These are phyloP conservation scores for Sporisorium scitamineum DNA, from an alignment of 1,284 basidiomycete genomes.

Conservation along the genomic window DNA sequence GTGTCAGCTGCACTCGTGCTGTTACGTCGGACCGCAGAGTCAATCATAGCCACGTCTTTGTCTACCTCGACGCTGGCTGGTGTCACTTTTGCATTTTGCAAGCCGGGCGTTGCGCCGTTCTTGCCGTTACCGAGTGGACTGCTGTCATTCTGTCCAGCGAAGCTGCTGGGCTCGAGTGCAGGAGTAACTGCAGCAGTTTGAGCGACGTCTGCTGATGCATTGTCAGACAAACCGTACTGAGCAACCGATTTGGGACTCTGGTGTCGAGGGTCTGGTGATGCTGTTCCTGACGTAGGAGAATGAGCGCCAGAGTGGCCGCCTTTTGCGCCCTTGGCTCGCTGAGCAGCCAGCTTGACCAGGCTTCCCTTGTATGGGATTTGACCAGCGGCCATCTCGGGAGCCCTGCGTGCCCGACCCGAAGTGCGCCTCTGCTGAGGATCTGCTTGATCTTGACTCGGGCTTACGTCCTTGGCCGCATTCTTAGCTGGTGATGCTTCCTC, in stretches of 20 bases:
- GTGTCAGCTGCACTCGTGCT: constrained; percentile 7
- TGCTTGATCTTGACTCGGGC: constrained; percentile 1
- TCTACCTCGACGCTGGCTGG: neutral
- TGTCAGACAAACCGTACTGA: neutral
- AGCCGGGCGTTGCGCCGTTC: neutral
- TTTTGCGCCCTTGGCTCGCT: constrained; percentile 45
- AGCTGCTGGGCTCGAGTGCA: neutral
- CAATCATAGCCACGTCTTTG: constrained; percentile 11
- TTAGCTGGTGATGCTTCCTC: neutral
- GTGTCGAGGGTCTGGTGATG: constrained; percentile 35
- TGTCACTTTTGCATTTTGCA: neutral
- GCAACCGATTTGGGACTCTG: constrained; percentile 26
- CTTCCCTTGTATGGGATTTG: constrained; percentile 53
- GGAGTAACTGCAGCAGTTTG: neutral
- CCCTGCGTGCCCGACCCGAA: constrained; percentile 44
- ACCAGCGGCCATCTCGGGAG: constrained; percentile 52
- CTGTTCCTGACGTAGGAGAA: constrained; percentile 32
- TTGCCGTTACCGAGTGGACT: constrained; percentile 11
- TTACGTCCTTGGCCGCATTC: neutral
- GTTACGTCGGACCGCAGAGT: neutral
- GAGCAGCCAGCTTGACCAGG: constrained; percentile 46
- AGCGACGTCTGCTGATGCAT: neutral
- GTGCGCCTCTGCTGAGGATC: constrained; percentile 37
- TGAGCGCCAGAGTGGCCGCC: constrained; percentile 6
- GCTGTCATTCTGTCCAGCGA: neutral